phyloP scores from a whole-genome alignment of 352 stramenopile species.

The Blastocystis sp. region DNA sequence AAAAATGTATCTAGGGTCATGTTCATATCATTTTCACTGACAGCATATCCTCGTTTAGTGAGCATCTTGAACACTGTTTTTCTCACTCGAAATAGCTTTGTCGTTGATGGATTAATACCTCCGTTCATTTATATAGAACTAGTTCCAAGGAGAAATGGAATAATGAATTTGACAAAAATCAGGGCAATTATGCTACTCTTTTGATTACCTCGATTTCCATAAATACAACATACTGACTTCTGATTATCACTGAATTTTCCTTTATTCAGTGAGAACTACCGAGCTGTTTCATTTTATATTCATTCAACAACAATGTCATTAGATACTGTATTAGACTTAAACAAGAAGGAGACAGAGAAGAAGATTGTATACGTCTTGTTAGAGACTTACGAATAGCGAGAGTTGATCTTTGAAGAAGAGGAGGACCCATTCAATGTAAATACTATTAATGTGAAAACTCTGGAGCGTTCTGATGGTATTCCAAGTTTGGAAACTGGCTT shows the following conservation, averaged over 20 bases:
- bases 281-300: background rate
- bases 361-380: background rate
- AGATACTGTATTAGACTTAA: constrained; percentile 12
- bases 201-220: no score
- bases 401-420: constrained; percentile 27
- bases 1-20: constrained; percentile 90
- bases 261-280: no score
- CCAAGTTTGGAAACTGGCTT: background rate
- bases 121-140: constrained; percentile 39
- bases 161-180: no score
- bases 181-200: no score
- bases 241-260: no score
- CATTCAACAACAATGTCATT: background rate
- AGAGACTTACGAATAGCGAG: background rate
- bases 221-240: no score
- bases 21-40: constrained; percentile 90
- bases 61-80: constrained; percentile 92
- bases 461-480: background rate
- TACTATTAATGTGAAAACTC: background rate
- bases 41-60: constrained; percentile 91
- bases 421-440: constrained; percentile 18
- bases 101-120: constrained; percentile 21
- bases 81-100: constrained; percentile 83
- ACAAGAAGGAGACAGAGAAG: constrained; percentile 13
- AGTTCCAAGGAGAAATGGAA: no score